Base-by-base conservation (phyloP, 768 basidiomycete genomes). In the Boletus tomentosulus region DNA sequence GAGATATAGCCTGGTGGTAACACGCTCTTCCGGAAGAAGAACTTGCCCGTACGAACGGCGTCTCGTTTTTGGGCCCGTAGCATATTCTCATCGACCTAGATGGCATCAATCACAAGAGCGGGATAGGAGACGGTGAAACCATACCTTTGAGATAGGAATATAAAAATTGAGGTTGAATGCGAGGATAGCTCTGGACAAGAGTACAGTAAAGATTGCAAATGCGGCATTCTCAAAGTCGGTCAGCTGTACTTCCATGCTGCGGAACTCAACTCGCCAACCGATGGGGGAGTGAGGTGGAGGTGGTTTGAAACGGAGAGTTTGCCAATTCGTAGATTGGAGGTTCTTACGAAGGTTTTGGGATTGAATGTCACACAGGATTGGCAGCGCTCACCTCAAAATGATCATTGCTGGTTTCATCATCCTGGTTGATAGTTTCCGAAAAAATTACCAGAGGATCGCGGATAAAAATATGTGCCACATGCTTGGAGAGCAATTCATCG, bases 191-290 rank as follows among this genome's bases (percentile, higher is more conserved):
- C 97, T 81, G 4, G 97, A 96, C 8, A 99, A 78, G 28, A 99
- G 82, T 13, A 98, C 95, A 48, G 96, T 81, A 72, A 99, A 98
- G 42, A 98, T 83, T 33, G 93, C 84, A 69, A 93, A 98, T 6
- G 97, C 94, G 1, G 97, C 97, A 67, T 99, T 99, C 75, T 98
- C 97, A 64, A 94, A 99, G 73, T 99, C 97, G 9, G 97, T 98
- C 67, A 98, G 82, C 66, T 98, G 97, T 3, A 98, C 94, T 69
- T 99, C 97, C 97, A 98, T 98, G 68, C 90, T 92, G 53, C 97
- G 80, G 73, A 99, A 99, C 69, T 99, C 97, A 5, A 98, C 96
- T 38, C 97, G 80, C 97, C 97, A 99, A 31, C 96, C 97, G 51
- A 98, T 98, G 7, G 84, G 69, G 6, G 96, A 93, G 51, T 89